Conservation (phyloP, 805 yeast genomes). For the Zygoascus biomembranicola region DNA sequence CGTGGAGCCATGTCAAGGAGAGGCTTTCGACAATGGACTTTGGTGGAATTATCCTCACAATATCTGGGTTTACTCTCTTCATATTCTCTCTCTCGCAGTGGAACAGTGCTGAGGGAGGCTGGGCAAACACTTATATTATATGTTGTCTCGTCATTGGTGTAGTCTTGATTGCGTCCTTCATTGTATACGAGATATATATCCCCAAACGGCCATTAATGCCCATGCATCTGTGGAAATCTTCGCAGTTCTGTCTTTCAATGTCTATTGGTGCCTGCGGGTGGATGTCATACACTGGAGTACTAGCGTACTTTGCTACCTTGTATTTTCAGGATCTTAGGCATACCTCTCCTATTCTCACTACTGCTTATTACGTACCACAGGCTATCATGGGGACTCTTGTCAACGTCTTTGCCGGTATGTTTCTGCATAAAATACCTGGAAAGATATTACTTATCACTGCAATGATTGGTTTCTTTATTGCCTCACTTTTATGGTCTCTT, state of each 20-base stretch:
- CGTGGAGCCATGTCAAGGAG: constrained; percentile 21
- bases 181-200: constrained; percentile 32
- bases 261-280: constrained; percentile 32
- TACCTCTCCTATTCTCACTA: constrained; percentile 34
- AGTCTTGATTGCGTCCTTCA: constrained; percentile 27
- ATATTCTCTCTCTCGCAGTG: constrained; percentile 40
- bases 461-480: constrained; percentile 29
- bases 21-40: constrained; percentile 31
- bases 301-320: constrained; percentile 34
- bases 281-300: constrained; percentile 36
- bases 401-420: constrained; percentile 39
- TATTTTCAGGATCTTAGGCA: constrained; percentile 36
- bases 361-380: constrained; percentile 38
- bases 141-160: constrained; percentile 36
- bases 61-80: constrained; percentile 34
- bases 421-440: constrained; percentile 40
- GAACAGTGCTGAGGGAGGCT: constrained; percentile 33
- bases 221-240: constrained; percentile 34
- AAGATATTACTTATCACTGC: constrained; percentile 31
- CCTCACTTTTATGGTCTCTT: constrained; percentile 38
- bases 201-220: constrained; percentile 43
- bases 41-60: constrained; percentile 36
- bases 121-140: constrained; percentile 41
- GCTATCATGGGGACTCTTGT: constrained; percentile 36
- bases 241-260: constrained; percentile 35